Base-by-base conservation (phyloP, 495 filamentous ascomycete genomes). In the Umbilicaria muhlenbergii region DNA sequence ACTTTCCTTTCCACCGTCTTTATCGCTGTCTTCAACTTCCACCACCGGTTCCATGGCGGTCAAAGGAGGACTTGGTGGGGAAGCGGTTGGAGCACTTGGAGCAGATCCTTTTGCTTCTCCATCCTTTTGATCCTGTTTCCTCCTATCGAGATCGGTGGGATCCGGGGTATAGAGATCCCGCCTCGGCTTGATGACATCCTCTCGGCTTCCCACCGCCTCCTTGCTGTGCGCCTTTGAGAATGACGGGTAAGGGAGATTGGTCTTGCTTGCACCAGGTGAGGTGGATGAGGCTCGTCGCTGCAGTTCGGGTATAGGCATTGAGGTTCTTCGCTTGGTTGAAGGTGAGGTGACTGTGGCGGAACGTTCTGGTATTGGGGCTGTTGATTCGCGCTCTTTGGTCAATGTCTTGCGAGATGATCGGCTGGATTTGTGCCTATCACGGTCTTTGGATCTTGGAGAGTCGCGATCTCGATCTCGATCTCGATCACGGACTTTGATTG, bases 221-320 rank as follows among this genome's bases (percentile, higher is more conserved):
- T 85, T 89, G 71, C 84, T 91, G 57, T 92, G 81, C 32, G 80
- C 78, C 58, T 93, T 94, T 55, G 81, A 88, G 64, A 93, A 91
- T 14, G 66, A 70, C 4, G 88, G 87, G 56, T 95, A 95, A 11
- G 86, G 79, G 17, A 83, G 58, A 64, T 72, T 85, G 48, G 73
- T 68, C 51, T 66, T 71, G 41, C 68, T 71, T 38, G 64, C 67
- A 38, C 66, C 57, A 43, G 70, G 69, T 15, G 67, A 68, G 45
- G 61, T 61, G 31, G 68, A 58, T 33, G 52, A 57, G 13, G 60
- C 48, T 17, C 51, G 54, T 38, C 53, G 61, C 16, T 55, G 59
- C 36, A 60, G 54, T 39, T 71, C 68, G 42, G 68, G 54, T 32
- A 60, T 58, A 11, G 70, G 67, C 65, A 74, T 67, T 28, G 70